Conservation (phyloP, 495 filamentous ascomycete genomes). For the Amniculicola lignicola region DNA sequence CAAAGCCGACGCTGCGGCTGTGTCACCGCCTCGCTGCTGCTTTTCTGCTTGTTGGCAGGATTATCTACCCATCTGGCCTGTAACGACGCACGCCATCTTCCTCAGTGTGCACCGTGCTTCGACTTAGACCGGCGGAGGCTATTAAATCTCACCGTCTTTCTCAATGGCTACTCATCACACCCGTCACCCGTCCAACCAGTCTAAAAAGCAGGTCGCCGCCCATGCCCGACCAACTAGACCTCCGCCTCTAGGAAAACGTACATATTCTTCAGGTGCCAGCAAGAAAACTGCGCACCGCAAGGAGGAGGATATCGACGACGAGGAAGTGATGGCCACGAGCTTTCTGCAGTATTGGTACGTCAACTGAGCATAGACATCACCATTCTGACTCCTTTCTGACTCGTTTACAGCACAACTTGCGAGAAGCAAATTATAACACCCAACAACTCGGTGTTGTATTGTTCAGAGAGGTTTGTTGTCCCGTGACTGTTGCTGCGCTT, state of each 20-base stretch:
- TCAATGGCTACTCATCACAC: conserved; percentile 32
- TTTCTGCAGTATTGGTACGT: conserved; percentile 67
- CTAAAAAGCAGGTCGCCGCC: conserved; percentile 31
- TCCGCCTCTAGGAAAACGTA: conserved; percentile 25
- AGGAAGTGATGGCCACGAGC: conserved; percentile 59
- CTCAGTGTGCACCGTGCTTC: conserved; percentile 28
- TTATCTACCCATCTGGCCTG: conserved; percentile 18
- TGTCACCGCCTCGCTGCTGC: conserved; percentile 33
- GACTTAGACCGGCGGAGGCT: conserved; percentile 5
- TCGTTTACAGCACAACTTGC: conserved; percentile 54
- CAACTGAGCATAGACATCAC: not conserved
- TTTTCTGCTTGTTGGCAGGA: conserved; percentile 25
- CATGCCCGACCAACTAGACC: conserved; percentile 31
- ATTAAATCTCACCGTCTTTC: conserved; percentile 37
- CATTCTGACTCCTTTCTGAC: conserved; percentile 5
- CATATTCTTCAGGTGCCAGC: conserved; percentile 19
- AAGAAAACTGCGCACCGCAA: conserved; percentile 27
- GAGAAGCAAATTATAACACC: conserved; percentile 66
- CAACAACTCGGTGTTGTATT: conserved; percentile 54
- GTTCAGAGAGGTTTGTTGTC: conserved; percentile 43
- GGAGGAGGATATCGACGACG: conserved; percentile 41
- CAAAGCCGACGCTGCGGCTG: conserved; percentile 22
- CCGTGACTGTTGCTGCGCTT: not conserved
- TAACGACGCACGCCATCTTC: conserved; percentile 21
- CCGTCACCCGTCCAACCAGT: conserved; percentile 24